Conservation (phyloP, 2,329 filamentous ascomycete species). For the Eutypa lata region DNA sequence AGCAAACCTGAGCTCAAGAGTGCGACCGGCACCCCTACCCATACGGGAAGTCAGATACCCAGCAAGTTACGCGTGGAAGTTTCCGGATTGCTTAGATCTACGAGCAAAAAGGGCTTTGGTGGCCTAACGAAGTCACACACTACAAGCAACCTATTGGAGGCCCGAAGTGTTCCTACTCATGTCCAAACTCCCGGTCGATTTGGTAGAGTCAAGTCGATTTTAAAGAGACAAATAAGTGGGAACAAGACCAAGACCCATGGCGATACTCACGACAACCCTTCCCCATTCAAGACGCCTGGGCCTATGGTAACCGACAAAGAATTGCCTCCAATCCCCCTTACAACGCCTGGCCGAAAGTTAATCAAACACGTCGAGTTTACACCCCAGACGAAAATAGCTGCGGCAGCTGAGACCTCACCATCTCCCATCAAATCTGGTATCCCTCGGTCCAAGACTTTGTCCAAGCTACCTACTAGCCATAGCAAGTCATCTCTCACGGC, state of each 20-base stretch:
- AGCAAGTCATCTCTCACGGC: conserved; percentile 32
- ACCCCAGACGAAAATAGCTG: conserved; percentile 58
- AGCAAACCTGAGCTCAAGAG: conserved; percentile 36
- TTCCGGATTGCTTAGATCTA: conserved; percentile 30
- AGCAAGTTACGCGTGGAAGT: conserved; percentile 34
- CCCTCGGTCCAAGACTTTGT: conserved; percentile 38
- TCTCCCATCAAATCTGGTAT: conserved; percentile 52
- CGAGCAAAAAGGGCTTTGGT: conserved; percentile 22
- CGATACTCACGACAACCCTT: conserved; percentile 19
- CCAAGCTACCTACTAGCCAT: conserved; percentile 31
- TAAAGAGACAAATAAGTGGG: conserved; percentile 40
- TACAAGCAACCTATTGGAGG: conserved; percentile 40
- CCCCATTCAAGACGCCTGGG: conserved; percentile 45
- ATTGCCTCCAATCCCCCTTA: conserved; percentile 50
- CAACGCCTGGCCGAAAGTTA: conserved; percentile 65
- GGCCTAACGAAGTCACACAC: conserved; percentile 49
- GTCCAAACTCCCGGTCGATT: conserved; percentile 48
- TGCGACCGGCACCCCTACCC: conserved; percentile 18
- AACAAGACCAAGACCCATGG: conserved; percentile 37
- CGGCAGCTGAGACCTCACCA: conserved; percentile 47
- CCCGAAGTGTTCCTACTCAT: conserved; percentile 29
- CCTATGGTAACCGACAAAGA: conserved; percentile 47
- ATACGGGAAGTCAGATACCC: conserved; percentile 27
- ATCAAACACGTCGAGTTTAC: conserved; percentile 79
- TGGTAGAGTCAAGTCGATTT: conserved; percentile 57